phyloP scores from a whole-genome alignment of 2,329 filamentous ascomycete species.

The Apiospora rasikravindrae region DNA sequence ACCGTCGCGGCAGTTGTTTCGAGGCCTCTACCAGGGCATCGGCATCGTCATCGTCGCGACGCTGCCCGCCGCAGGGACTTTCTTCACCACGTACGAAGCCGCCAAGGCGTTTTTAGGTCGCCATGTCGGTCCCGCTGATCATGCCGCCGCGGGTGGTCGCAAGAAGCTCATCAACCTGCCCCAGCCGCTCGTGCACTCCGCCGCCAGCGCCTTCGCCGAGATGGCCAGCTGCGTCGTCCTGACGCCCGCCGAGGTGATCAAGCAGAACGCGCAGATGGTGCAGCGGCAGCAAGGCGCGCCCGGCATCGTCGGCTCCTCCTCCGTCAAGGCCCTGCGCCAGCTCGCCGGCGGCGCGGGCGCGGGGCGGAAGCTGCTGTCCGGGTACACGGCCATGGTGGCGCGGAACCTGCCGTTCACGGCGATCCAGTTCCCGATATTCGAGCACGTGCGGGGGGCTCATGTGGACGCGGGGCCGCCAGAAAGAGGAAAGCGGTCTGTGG shows the following conservation, averaged over 20 bases:
- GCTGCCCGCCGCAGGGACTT: slow-evolving; percentile 80
- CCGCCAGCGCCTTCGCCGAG: slow-evolving; percentile 78
- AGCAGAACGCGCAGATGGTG: slow-evolving; percentile 92
- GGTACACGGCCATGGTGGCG: slow-evolving; percentile 81
- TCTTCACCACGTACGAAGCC: slow-evolving; percentile 89
- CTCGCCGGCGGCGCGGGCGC: slow-evolving; percentile 59
- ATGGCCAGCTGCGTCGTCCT: slow-evolving; percentile 85
- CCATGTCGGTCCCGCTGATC: not conserved
- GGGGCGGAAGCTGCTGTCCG: slow-evolving; percentile 65
- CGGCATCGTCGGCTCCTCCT: slow-evolving; percentile 42
- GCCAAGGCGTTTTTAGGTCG: slow-evolving; percentile 67
- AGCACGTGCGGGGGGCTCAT: slow-evolving; percentile 68
- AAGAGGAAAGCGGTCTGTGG: slow-evolving; percentile 45
- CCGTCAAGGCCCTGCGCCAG: slow-evolving; percentile 55
- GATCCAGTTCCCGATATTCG: slow-evolving; percentile 84
- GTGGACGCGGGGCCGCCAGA: slow-evolving; percentile 36
- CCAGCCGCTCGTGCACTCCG: slow-evolving; percentile 71
- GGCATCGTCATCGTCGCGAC: slow-evolving; percentile 86
- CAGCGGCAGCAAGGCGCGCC: slow-evolving; percentile 32
- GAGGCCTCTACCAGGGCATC: slow-evolving; percentile 85
- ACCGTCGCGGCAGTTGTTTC: slow-evolving; percentile 53
- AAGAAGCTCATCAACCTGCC: slow-evolving; percentile 57
- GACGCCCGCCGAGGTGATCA: slow-evolving; percentile 87
- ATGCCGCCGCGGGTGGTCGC: slow-evolving; percentile 40
- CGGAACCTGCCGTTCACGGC: slow-evolving; percentile 85